Conservation (phyloP, 495 filamentous ascomycete genomes). For the Aspergillus hancockii region DNA sequence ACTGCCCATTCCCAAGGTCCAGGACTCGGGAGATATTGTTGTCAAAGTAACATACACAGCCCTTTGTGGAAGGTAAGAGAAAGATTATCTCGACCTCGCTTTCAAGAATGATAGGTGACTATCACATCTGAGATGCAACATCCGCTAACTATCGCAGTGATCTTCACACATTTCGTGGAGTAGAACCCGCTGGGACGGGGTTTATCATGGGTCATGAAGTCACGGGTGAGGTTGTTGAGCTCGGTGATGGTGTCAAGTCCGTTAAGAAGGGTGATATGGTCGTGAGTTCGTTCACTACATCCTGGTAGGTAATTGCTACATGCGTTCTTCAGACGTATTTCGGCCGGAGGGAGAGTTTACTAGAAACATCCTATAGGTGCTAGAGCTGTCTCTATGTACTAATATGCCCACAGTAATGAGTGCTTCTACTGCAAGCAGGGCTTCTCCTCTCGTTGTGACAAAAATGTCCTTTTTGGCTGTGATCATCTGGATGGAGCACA, state of each 20-base stretch:
- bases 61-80: slow-evolving; percentile 81
- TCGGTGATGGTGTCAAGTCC: slow-evolving; percentile 66
- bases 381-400: not conserved
- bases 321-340: not conserved
- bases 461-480: slow-evolving; percentile 73
- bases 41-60: slow-evolving; percentile 85
- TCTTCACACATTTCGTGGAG: slow-evolving; percentile 85
- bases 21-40: slow-evolving; percentile 74
- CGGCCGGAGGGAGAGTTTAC: too few relatives aligned
- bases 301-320: slow-evolving; percentile 61
- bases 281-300: slow-evolving; percentile 82
- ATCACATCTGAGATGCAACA: not conserved
- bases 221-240: slow-evolving; percentile 69
- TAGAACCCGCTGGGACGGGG: slow-evolving; percentile 63
- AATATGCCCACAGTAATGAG: slow-evolving; percentile 51
- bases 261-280: slow-evolving; percentile 76
- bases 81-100: slow-evolving; percentile 1
- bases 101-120: not conserved
- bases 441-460: slow-evolving; percentile 80
- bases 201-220: slow-evolving; percentile 79
- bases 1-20: slow-evolving; percentile 56
- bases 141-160: slow-evolving; percentile 55
- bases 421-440: slow-evolving; percentile 92
- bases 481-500: slow-evolving; percentile 79
- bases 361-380: not conserved